phyloP scores from a whole-genome alignment of 208 protist genomes.

The Acanthamoeba lenticulata region DNA sequence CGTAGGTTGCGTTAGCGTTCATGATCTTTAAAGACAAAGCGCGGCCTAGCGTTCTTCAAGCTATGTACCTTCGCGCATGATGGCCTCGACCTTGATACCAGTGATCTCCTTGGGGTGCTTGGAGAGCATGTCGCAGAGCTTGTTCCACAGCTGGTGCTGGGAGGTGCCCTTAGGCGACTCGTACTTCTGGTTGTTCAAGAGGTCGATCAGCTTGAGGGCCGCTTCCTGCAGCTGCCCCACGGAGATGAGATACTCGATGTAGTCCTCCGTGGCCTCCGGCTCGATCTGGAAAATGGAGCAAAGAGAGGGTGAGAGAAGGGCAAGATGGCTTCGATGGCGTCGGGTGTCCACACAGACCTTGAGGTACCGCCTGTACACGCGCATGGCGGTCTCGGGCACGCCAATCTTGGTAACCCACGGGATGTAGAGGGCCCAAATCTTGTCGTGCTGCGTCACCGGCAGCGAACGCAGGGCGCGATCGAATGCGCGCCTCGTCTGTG shows the following conservation, averaged over 20 bases:
- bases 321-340: background rate
- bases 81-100: constrained; percentile 66
- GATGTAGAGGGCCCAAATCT: constrained; percentile 91
- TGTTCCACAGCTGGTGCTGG: constrained; percentile 91
- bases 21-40: too few relatives aligned
- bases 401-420: constrained; percentile 81
- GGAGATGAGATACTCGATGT: constrained; percentile 80
- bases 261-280: constrained; percentile 77
- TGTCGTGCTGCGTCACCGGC: constrained; percentile 94
- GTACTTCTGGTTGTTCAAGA: constrained; percentile 85
- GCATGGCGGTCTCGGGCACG: constrained; percentile 86
- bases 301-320: constrained; percentile 15
- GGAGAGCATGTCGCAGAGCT: constrained; percentile 89
- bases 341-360: constrained; percentile 68
- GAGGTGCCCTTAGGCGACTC: constrained; percentile 81
- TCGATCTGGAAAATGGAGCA: constrained; percentile 71
- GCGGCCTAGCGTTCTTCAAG: too few relatives aligned
- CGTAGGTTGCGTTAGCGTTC: too few relatives aligned
- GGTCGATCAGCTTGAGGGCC: constrained; percentile 68
- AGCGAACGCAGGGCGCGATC: constrained; percentile 88
- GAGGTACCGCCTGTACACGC: constrained; percentile 88
- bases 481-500: constrained; percentile 36
- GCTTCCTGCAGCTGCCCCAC: constrained; percentile 79
- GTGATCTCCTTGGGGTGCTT: constrained; percentile 86
- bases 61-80: constrained; percentile 34